Conservation (phyloP, 768 basidiomycete species). For the Tulasnella sp. region DNA sequence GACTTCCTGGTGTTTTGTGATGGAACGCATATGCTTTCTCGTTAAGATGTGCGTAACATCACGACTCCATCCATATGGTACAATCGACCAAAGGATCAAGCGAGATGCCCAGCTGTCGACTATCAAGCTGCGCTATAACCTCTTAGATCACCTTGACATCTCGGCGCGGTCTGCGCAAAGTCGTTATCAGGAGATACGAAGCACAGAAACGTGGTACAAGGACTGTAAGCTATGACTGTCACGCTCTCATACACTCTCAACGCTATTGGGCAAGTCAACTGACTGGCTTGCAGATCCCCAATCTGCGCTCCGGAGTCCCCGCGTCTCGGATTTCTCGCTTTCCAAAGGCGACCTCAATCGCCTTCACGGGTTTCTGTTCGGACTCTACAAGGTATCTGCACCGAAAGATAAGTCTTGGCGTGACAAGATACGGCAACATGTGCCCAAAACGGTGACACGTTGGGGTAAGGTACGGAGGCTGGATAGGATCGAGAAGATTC, state of each 20-base stretch:
- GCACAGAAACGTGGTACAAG: neutral
- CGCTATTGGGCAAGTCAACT: neutral
- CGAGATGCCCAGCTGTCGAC: neutral
- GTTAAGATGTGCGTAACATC: neutral
- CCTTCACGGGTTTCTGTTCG: neutral
- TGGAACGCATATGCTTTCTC: conserved; percentile 9
- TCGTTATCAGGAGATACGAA: neutral
- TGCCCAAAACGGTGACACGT: neutral
- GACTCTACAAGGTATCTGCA: neutral
- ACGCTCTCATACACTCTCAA: neutral
- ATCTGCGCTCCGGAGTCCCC: neutral
- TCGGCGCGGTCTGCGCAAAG: neutral
- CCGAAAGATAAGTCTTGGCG: neutral
- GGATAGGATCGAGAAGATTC: neutral
- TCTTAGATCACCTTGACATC: neutral
- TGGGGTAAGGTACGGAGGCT: neutral
- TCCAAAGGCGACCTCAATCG: neutral
- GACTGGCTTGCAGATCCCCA: neutral
- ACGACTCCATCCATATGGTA: neutral
- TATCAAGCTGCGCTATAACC: neutral
- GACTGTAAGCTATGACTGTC: neutral
- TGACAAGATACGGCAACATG: neutral
- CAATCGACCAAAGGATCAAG: conserved; percentile 1
- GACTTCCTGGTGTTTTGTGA: conserved; percentile 1
- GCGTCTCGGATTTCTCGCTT: neutral